Percentiles rank a stretch among this genome's conserved stretches.
Evolutionary conservation across 805 yeast genomes (phyloP).

Genomic region (Candida stauntonica): DNA sequence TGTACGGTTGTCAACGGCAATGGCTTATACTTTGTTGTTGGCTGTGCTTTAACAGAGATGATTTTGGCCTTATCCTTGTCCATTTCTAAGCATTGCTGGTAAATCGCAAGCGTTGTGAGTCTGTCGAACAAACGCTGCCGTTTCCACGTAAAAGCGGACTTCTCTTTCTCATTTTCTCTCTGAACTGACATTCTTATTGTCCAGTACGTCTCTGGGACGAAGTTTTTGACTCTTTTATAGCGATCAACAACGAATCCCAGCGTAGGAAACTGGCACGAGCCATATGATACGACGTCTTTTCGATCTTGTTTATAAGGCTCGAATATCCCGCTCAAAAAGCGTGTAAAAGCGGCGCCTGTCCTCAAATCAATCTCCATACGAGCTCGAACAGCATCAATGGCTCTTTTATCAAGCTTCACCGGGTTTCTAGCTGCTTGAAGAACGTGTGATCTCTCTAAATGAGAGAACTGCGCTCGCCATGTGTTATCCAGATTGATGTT

Average conservation of each 20-base stretch:
- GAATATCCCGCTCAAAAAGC: slow-evolving; percentile 62
- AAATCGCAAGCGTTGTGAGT: slow-evolving; percentile 55
- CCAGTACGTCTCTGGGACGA: slow-evolving; percentile 82
- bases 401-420: slow-evolving; percentile 51
- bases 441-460: slow-evolving; percentile 74
- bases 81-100: slow-evolving; percentile 56
- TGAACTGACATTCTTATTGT: slow-evolving; percentile 49
- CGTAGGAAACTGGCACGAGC: slow-evolving; percentile 95
- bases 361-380: slow-evolving; percentile 85
- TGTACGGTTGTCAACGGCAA: slow-evolving; percentile 93
- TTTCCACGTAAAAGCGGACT: slow-evolving; percentile 61
- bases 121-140: slow-evolving; percentile 72
- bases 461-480: slow-evolving; percentile 82
- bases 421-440: slow-evolving; percentile 72
- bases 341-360: slow-evolving; percentile 84
- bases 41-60: slow-evolving; percentile 46
- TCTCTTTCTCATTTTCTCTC: slow-evolving; percentile 35
- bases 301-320: slow-evolving; percentile 22
- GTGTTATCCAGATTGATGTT: slow-evolving; percentile 43
- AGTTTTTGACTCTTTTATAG: slow-evolving; percentile 66
- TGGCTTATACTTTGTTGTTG: slow-evolving; percentile 77
- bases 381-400: slow-evolving; percentile 80
- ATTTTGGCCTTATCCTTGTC: slow-evolving; percentile 45
- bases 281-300: slow-evolving; percentile 56
- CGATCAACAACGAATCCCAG: slow-evolving; percentile 95